Conservation (phyloP, 768 basidiomycete genomes). For the Gymnopilus junonius region DNA sequence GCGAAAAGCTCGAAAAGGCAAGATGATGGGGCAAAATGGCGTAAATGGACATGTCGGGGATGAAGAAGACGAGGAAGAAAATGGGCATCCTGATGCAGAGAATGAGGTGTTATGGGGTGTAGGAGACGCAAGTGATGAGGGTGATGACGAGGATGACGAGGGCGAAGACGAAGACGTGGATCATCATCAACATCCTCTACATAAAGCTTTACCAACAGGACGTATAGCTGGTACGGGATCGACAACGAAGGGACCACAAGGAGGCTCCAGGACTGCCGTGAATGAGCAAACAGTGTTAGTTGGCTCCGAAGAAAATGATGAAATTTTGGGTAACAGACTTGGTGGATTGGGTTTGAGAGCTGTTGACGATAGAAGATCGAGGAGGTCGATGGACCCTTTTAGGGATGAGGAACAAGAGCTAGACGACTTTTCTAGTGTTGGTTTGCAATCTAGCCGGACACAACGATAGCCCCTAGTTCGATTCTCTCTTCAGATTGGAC, state of each 20-base stretch:
- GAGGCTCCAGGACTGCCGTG: neutral
- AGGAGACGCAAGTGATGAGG: constrained; percentile 61
- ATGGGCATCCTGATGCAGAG: constrained; percentile 43
- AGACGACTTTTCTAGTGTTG: constrained; percentile 2
- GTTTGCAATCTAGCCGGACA: neutral
- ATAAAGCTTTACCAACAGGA: constrained; percentile 19
- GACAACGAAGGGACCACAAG: neutral
- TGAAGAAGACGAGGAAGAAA: constrained; percentile 40
- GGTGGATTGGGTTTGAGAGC: neutral
- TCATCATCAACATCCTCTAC: constrained; percentile 45
- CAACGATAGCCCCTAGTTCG: constrained; percentile 7
- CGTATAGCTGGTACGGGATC: constrained; percentile 1
- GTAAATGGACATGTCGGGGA: constrained; percentile 12
- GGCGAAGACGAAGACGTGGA: constrained; percentile 51
- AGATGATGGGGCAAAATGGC: constrained; percentile 14
- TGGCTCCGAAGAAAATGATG: constrained; percentile 16
- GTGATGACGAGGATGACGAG: constrained; percentile 53
- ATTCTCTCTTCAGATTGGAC: neutral
- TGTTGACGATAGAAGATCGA: constrained; percentile 9
- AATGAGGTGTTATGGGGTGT: constrained; percentile 69
- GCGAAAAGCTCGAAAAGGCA: constrained; percentile 18
- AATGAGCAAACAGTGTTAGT: constrained; percentile 25
- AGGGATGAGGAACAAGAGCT: constrained; percentile 25
- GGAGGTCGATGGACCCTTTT: constrained; percentile 35
- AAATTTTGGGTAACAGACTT: constrained; percentile 8